Evolutionary conservation across 768 basidiomycete species (phyloP), one percentile per base, ranked within the genome.

Genomic region (Lactarius trivialis): DNA sequence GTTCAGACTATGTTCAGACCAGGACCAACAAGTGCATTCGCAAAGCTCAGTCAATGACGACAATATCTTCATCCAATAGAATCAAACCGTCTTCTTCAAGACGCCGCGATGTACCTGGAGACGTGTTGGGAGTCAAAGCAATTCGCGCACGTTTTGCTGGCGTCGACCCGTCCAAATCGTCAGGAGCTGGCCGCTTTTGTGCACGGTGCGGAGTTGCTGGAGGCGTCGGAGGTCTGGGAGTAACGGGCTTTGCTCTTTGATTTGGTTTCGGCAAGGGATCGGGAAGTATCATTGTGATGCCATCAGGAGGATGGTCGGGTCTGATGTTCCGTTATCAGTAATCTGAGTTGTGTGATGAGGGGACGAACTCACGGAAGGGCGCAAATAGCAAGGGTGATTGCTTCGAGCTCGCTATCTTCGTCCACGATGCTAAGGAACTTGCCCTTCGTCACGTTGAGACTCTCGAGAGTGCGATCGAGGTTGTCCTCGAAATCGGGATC

Each of bases 401-500:
- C 91, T 11, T 79, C 83, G 73, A 78, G 81, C 61, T 85, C 85
- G 6, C 83, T 89, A 33, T 95, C 91, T 68, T 97, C 94, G 71
- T 98, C 94, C 4, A 86, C 86, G 36, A 98, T 88, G 5, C 85
- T 85, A 70, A 98, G 70, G 76, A 97, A 96, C 75, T 87, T 94
- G 45, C 95, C 93, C 58, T 86, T 76, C 0, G 81, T 83, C 34
- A 96, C 84, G 52, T 83, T 88, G 58, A 98, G 70, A 67, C 91
- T 90, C 66, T 85, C 89, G 67, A 99, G 71, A 52, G 91, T 93
- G 64, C 88, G 80, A 2, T 82, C 86, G 63, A 82, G 71, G 68
- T 98, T 98, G 68, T 98, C 95, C 51, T 92, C 88, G 81, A 89
- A 96, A 70, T 98, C 96, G 7, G 93, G 92, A 69, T 98, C 97